These are phyloP conservation scores for Aureobasidium sp. DNA, from an alignment of 2,329 filamentous ascomycete species.

Conservation along the genomic window DNA sequence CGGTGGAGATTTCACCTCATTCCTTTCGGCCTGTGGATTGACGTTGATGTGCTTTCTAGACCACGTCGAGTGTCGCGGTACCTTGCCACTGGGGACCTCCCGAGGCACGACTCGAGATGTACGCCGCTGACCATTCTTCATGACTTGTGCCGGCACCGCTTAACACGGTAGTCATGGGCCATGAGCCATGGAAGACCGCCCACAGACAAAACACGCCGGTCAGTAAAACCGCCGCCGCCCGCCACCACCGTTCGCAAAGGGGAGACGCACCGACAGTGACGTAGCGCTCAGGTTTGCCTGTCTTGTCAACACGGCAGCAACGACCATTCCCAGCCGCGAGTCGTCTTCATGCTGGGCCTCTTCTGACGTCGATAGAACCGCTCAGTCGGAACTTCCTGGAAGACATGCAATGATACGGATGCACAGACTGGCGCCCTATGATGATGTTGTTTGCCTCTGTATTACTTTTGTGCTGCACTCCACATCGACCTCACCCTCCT, in stretches of 20 bases:
- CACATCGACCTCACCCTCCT: slow-evolving; percentile 1
- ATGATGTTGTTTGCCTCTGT: slow-evolving; percentile 12
- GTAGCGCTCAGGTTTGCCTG: not conserved
- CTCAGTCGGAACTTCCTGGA: not conserved
- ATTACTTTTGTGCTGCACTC: slow-evolving; percentile 10
- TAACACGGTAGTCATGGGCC: not conserved
- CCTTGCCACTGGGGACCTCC: not conserved
- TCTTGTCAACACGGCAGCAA: not conserved
- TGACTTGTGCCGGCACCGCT: not conserved
- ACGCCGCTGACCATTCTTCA: not conserved
- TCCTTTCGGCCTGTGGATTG: not conserved
- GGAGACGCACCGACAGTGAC: not conserved
- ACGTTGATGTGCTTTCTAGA: slow-evolving; percentile 1
- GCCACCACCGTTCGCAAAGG: not conserved
- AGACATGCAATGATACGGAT: not conserved
- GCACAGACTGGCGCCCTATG: slow-evolving; percentile 5
- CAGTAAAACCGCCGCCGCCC: not conserved
- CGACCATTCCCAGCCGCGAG: not conserved
- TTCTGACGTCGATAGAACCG: slow-evolving; percentile 7
- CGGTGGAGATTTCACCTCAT: not conserved
- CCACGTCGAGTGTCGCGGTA: not conserved
- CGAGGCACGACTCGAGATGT: not conserved
- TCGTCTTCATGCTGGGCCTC: not conserved
- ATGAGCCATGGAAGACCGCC: not conserved
- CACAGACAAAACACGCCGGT: not conserved